Evolutionary conservation across 2,329 filamentous ascomycete species (phyloP), one percentile per base, ranked within the genome.

Genomic region (Torrubiellomyces zombiae): DNA sequence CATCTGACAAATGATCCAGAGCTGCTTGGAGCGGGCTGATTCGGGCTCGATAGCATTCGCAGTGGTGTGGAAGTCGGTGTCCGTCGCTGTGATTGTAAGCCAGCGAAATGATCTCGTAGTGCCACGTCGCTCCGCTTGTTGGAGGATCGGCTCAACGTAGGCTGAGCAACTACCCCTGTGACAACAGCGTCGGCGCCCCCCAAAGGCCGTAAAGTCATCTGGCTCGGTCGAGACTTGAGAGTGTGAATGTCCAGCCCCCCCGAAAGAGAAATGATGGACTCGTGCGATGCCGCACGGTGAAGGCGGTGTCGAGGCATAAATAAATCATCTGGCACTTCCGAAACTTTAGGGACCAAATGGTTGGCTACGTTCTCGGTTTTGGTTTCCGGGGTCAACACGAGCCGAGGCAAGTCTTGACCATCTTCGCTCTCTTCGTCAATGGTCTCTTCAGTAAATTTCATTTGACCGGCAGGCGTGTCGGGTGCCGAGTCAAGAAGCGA

Each of bases 161-260:
- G 66, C 15, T 58, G 60, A 1, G 71, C 70, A 0, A 57, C 65
- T 5, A 75, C 56, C n/a, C 63, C 61, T 19, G 64, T 67, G 21
- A 73, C 51, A 14, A 69, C 54, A 3, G 64, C 66, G 18, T 65
- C 67, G 19, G 58, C 56, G 28, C 57, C 58, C 29, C 63, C 67
- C 14, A 66, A 51, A 16, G 58, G 56, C 25, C 62, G 45, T 32
- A 69, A 42, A 13, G 74, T 67, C 30, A 89, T 63, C 39, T 91
- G 80, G 17, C 77, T 80, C 0, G 81, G 80, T 4, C 78, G 68
- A 2, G 65, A 63, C 39, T 75, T 74, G 4, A 91, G 60, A 0
- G 78, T 83, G 45, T 92, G 83, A 24, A 93, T 91, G 43, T 94
- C 86, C 46, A 93, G 75, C 3, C 83, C 83, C 4, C 82, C 83